Percentiles rank a stretch among this genome's conserved stretches.
Evolutionary conservation across 345 rosid genomes (phyloP).

Genomic region (Erysimum cheiranthoides): DNA sequence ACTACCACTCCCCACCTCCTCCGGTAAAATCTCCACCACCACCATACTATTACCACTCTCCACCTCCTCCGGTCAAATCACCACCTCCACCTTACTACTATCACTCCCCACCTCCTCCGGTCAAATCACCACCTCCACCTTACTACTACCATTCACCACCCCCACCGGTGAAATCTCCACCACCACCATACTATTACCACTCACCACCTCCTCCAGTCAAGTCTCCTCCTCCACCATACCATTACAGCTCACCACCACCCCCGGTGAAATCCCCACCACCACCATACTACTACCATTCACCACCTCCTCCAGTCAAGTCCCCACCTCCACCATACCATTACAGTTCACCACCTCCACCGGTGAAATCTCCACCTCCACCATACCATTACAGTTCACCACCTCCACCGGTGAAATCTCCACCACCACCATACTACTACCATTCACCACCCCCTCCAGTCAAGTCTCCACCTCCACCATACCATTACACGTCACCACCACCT

Average conservation of each 20-base stretch:
- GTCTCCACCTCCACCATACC: slow-evolving; percentile 52
- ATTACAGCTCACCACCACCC: slow-evolving; percentile 49
- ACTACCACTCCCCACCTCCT: slow-evolving; percentile 57
- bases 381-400: slow-evolving; percentile 47
- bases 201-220: slow-evolving; percentile 46
- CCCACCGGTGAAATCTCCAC: slow-evolving; percentile 27
- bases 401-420: slow-evolving; percentile 42
- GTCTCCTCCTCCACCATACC: slow-evolving; percentile 45
- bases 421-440: slow-evolving; percentile 48
- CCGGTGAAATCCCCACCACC: slow-evolving; percentile 35
- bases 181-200: slow-evolving; percentile 47
- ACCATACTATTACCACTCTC: slow-evolving; percentile 44
- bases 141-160: slow-evolving; percentile 50
- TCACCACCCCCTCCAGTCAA: slow-evolving; percentile 52
- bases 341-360: slow-evolving; percentile 37
- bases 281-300: slow-evolving; percentile 42
- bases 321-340: slow-evolving; percentile 52
- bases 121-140: slow-evolving; percentile 38
- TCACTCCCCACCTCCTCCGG: slow-evolving; percentile 55
- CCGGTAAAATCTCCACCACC: slow-evolving; percentile 34
- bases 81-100: slow-evolving; percentile 49
- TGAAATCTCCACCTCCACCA: slow-evolving; percentile 38
- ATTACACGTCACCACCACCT: slow-evolving; percentile 41
- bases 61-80: slow-evolving; percentile 42
- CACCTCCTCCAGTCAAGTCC: slow-evolving; percentile 41